A percentile compares a stretch with the other conserved stretches of the same genome.
phyloP scores from a whole-genome alignment of 768 basidiomycete species.

The Phaeotremella fagi region DNA sequence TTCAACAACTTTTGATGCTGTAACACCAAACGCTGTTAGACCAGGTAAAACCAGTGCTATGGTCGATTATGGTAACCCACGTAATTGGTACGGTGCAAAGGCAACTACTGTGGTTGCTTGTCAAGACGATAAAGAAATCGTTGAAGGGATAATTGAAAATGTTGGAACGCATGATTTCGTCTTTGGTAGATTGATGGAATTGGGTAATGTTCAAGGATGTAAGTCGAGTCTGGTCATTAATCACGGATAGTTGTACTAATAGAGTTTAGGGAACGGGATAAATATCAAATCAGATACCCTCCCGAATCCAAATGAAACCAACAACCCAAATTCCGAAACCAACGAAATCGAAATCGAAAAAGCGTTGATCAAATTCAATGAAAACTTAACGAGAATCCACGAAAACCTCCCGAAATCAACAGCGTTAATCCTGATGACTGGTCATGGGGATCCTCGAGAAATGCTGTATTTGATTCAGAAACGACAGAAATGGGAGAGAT shows the following conservation, averaged over 20 bases:
- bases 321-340: background rate
- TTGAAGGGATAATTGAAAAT: slow-evolving; percentile 62
- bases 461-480: slow-evolving; percentile 70
- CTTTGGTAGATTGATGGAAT: slow-evolving; percentile 75
- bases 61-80: slow-evolving; percentile 79
- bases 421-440: slow-evolving; percentile 77
- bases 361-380: slow-evolving; percentile 57
- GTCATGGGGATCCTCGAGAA: slow-evolving; percentile 77
- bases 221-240: too few relatives aligned
- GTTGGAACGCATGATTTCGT: slow-evolving; percentile 68
- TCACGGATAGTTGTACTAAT: background rate
- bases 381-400: slow-evolving; percentile 61
- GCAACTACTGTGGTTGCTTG: slow-evolving; percentile 73
- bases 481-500: slow-evolving; percentile 66
- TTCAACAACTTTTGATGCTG: background rate
- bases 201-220: slow-evolving; percentile 82
- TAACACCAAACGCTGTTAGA: slow-evolving; percentile 9
- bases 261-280: background rate
- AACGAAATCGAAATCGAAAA: slow-evolving; percentile 14
- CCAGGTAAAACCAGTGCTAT: slow-evolving; percentile 59
- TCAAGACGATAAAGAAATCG: slow-evolving; percentile 64
- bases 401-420: slow-evolving; percentile 68
- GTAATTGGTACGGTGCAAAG: slow-evolving; percentile 77
- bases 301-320: slow-evolving; percentile 2
- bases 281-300: background rate